These are phyloP conservation scores for Termitomyces sp. DNA, from an alignment of 768 basidiomycete genomes.

Conservation along the genomic window DNA sequence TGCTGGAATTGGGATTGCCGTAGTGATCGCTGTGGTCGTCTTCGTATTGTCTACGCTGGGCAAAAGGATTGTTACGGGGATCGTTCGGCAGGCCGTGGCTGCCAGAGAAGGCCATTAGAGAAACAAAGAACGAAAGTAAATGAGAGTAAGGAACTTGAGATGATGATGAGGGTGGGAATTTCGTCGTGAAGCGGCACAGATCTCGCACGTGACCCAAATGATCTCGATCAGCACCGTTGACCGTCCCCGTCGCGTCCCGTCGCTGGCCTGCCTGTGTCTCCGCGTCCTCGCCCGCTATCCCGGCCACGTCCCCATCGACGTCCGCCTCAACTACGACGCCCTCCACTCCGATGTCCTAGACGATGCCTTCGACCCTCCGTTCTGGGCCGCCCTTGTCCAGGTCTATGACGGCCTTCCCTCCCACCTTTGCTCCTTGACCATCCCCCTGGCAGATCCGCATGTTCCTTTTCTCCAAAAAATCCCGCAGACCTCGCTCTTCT, in stretches of 20 bases:
- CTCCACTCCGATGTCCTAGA: constrained; percentile 28
- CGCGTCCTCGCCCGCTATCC: constrained; percentile 37
- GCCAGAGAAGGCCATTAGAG: constrained; percentile 20
- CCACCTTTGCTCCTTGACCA: constrained; percentile 31
- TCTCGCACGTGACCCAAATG: constrained; percentile 8
- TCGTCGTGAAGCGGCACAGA: constrained; percentile 4
- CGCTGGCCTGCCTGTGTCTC: constrained; percentile 53
- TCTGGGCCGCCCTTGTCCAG: constrained; percentile 64
- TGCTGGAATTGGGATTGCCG: constrained; percentile 46
- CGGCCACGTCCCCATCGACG: constrained; percentile 38
- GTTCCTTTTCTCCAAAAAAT: constrained; percentile 57
- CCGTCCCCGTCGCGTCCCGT: constrained; percentile 33
- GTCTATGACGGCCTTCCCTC: constrained; percentile 53
- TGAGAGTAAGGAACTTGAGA: constrained; percentile 9
- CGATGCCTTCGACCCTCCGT: constrained; percentile 49
- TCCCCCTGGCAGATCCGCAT: constrained; percentile 53
- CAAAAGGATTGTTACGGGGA: constrained; percentile 26
- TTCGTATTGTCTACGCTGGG: constrained; percentile 32
- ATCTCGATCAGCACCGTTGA: constrained; percentile 4
- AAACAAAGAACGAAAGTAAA: constrained; percentile 15
- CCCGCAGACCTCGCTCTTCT: constrained; percentile 50
- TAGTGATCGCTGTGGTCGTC: constrained; percentile 54
- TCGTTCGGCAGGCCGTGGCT: constrained; percentile 21
- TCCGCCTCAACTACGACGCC: constrained; percentile 15
- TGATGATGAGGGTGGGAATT: constrained; percentile 12